A percentile compares a stretch with the other conserved stretches of the same genome.
Conservation (phyloP, 2,329 filamentous ascomycete genomes). For the Colletotrichum sp. region DNA sequence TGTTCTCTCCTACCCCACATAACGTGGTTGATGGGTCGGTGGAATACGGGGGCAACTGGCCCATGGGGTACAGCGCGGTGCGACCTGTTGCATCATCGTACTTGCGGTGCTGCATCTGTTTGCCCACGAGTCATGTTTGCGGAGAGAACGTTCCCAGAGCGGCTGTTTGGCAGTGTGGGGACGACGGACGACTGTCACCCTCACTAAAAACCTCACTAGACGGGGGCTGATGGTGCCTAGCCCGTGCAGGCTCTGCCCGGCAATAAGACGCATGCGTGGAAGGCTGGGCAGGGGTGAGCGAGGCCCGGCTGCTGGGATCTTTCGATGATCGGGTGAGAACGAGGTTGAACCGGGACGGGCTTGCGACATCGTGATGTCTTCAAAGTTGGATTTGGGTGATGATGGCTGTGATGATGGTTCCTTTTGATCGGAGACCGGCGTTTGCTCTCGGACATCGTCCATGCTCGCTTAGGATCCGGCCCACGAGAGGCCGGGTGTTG, state of each 20-base stretch:
- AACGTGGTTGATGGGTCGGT: slow-evolving; percentile 5
- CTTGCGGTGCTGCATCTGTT: background rate
- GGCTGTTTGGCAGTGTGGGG: background rate
- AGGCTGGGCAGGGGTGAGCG: background rate
- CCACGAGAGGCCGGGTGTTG: background rate
- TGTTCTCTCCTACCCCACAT: background rate
- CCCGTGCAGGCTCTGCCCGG: background rate
- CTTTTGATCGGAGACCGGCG: background rate
- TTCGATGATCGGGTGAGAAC: slow-evolving; percentile 11
- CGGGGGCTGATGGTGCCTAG: background rate
- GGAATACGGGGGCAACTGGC: background rate
- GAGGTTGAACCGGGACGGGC: background rate
- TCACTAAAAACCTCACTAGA: background rate
- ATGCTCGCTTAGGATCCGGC: background rate
- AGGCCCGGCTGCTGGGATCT: background rate
- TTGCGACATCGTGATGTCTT: background rate
- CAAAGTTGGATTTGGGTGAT: background rate
- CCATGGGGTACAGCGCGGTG: slow-evolving; percentile 9
- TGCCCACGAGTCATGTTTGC: slow-evolving; percentile 4
- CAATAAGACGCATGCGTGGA: background rate
- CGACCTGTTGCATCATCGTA: slow-evolving; percentile 7
- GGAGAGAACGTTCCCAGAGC: background rate
- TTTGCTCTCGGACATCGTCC: background rate
- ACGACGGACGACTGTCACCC: slow-evolving; percentile 16
- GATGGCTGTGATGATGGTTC: background rate